Percentiles rank a stretch among this genome's conserved stretches.
These are phyloP conservation scores for Porpolomopsis calyptriformis DNA, from an alignment of 768 basidiomycete genomes.

Conservation along the genomic window DNA sequence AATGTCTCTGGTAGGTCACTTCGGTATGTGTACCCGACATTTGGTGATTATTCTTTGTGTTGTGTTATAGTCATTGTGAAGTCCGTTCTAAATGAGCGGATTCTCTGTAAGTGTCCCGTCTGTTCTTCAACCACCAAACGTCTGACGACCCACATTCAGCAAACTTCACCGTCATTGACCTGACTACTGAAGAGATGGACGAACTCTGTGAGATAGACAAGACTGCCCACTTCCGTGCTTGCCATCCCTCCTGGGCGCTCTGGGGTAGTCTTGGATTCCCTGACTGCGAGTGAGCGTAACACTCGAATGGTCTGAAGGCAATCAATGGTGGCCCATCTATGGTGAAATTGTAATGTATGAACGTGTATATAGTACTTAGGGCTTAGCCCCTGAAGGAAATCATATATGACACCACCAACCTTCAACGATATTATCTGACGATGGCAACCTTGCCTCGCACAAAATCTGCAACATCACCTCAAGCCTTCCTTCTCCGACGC, in stretches of 20 bases:
- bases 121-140: neutral
- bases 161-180: slow-evolving; percentile 51
- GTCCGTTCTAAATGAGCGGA: slow-evolving; percentile 61
- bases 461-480: slow-evolving; percentile 17
- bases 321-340: too few species aligned
- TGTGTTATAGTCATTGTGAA: slow-evolving; percentile 51
- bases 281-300: slow-evolving; percentile 30
- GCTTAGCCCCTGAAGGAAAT: neutral
- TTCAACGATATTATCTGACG: neutral
- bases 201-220: slow-evolving; percentile 52
- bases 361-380: too few species aligned
- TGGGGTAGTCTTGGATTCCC: slow-evolving; percentile 55
- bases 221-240: slow-evolving; percentile 52
- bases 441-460: slow-evolving; percentile 30
- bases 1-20: slow-evolving; percentile 37
- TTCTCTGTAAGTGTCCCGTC: slow-evolving; percentile 31
- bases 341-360: too few species aligned
- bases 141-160: slow-evolving; percentile 20
- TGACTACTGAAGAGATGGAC: slow-evolving; percentile 49
- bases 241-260: slow-evolving; percentile 54
- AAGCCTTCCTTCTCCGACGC: slow-evolving; percentile 15
- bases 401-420: neutral
- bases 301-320: too few species aligned
- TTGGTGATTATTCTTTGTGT: neutral
- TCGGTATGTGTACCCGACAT: neutral